Conservation (phyloP, 1,139 yeast species). For the Geotrichum cucujoidarum region DNA sequence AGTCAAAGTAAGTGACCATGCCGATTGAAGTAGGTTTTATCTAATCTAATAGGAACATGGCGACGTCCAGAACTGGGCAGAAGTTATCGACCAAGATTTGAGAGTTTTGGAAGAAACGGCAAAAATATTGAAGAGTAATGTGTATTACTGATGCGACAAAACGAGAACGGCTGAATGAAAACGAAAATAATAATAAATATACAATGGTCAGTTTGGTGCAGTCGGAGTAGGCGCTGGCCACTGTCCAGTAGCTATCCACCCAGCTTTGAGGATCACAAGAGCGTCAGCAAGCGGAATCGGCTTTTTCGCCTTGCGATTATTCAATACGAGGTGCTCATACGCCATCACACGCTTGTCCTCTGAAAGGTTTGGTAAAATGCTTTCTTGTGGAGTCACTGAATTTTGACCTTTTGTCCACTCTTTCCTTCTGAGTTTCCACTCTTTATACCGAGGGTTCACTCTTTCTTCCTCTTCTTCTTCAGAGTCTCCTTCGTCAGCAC, state of each 20-base stretch:
- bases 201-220: not conserved
- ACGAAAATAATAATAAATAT: not conserved
- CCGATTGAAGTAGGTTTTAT: no score
- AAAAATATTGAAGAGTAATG: constrained; percentile 16
- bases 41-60: constrained; percentile 32
- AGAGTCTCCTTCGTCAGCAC: constrained; percentile 7
- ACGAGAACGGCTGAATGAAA: not conserved
- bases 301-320: constrained; percentile 47
- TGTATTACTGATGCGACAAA: constrained; percentile 6
- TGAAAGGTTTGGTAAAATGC: constrained; percentile 27
- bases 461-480: constrained; percentile 29
- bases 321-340: constrained; percentile 48
- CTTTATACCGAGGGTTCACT: constrained; percentile 31
- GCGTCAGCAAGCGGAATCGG: constrained; percentile 51
- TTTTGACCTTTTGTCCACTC: constrained; percentile 27
- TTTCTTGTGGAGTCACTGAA: not conserved
- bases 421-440: constrained; percentile 31
- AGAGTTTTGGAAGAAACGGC: constrained; percentile 44
- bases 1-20: constrained; percentile 23
- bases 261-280: constrained; percentile 50
- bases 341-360: constrained; percentile 37
- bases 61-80: constrained; percentile 45
- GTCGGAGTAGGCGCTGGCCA: constrained; percentile 34
- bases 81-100: constrained; percentile 46
- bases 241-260: constrained; percentile 50